Evolutionary conservation across 768 basidiomycete genomes (phyloP), one percentile per base, ranked within the genome.

Genomic region (Gloeopeniophorella convolvens): DNA sequence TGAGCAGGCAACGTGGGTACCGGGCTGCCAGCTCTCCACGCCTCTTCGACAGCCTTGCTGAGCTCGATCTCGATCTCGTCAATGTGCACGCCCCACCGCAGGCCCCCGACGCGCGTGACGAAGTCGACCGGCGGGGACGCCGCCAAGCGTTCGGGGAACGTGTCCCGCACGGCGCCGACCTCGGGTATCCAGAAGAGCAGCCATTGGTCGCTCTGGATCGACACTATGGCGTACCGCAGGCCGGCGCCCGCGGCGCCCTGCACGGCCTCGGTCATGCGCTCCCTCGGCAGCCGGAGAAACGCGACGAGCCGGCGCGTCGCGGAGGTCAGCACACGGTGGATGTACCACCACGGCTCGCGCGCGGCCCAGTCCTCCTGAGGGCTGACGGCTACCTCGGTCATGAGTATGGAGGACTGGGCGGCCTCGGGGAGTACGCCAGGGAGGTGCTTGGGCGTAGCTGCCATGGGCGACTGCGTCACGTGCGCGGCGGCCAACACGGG

Each of bases 271-370:
- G 52, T 41, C 5, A 54, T 43, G 36, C 39, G 46, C 9, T 18
- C 24, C 18, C 46, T 54, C 18, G 47, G 47, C 10, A 31, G 42
- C 42, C 43, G 48, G 35, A 54, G 35, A 31, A 54, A 44, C 42
- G 48, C 33, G 41, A 54, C 52, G 11, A 54, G 47, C 2, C 28
- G 46, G 20, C 21, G 8, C 6, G 46, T 54, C 35, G 46, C 42
- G 10, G 46, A 32, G 11, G 52, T 54, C 46, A 54, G 42, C 10
- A 54, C 47, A 21, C 46, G 52, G 26, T 54, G 52, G 8, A 55
- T 13, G 44, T 55, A 55, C 33, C 45, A 44, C 54, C 54, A 55
- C 5, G 54, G 54, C 28, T 52, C 43, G 33, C 50, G 50, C 31
- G 54, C 18, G n/a, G 54, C 54, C 49, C 52, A 54, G 36, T 54